Evolutionary conservation across 495 filamentous ascomycete species (phyloP), one percentile per base, ranked within the genome.

Genomic region (Aspergillus asperescens): DNA sequence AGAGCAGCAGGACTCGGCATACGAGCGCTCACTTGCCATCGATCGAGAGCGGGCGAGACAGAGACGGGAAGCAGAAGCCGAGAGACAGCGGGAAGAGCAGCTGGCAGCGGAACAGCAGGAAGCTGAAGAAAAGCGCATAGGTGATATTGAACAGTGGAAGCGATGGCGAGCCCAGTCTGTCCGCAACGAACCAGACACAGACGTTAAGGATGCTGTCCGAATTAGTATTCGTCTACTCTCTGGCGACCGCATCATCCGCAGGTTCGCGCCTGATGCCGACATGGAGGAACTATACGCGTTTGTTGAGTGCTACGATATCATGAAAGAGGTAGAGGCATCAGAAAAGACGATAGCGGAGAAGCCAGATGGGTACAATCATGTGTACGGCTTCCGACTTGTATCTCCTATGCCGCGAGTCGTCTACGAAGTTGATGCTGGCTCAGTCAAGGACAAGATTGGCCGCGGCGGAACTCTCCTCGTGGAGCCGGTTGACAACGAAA

Each of bases 271-370:
- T 3, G 72, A 80, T 2, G 80, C 84, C 1, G 72, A 74, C 1
- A 70, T 97, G 23, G 93, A 98, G 63, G 90, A 96, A 60, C 69
- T 98, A 0, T 97, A 98, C 68, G 94, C 92, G 1, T 95, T 94
- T 68, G 90, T 97, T 2, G 94, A 97, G 62, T 97, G 93, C 68
- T 85, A 92, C 64, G 85, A 89, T 46, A 51, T 84, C 0, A 54
- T 90, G 7, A 65, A 74, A 27, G 71, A 68, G 44, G 19, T 50
- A 20, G 41, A 19, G 6, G 5, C 23, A 32, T 40, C 64, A 19
- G 55, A 67, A 38, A 66, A 58, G 19, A 60, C 56, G 7, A 55
- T 65, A 18, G 64, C 65, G 0, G 55, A 66, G 28, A 72, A 81
- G 58, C 90, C 90, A 0, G 70, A 77, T 27, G 81, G 68, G 16